Conservation (phyloP, 345 rosid genomes). For the Trapa bicornis region DNA sequence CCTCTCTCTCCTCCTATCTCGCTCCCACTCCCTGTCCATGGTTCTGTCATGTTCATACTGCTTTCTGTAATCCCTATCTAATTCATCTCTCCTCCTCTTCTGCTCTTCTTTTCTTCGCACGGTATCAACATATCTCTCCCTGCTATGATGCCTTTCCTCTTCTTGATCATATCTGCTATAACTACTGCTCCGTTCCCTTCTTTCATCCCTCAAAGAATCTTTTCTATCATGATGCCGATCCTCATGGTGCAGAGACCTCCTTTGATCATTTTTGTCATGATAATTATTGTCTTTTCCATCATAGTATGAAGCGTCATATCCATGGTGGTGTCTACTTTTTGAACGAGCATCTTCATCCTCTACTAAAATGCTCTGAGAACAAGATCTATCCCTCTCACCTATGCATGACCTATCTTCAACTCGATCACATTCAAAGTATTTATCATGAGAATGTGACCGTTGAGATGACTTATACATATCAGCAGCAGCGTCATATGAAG, state of each 20-base stretch:
- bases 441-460: constrained; percentile 24
- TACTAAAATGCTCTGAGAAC: constrained; percentile 22
- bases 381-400: constrained; percentile 44
- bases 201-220: constrained; percentile 27
- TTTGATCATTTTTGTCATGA: constrained; percentile 21
- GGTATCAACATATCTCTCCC: constrained; percentile 22
- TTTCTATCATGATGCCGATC: constrained; percentile 27
- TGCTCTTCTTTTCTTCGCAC: constrained; percentile 11
- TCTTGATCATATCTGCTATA: constrained; percentile 22
- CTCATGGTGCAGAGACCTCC: constrained; percentile 16
- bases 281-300: constrained; percentile 6
- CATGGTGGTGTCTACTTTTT: constrained; percentile 21
- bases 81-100: constrained; percentile 20
- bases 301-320: constrained; percentile 11
- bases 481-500: constrained; percentile 26
- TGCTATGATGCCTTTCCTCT: constrained; percentile 25
- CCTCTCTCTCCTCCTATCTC: constrained; percentile 10
- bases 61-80: constrained; percentile 33
- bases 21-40: constrained; percentile 13
- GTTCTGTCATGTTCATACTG: constrained; percentile 33
- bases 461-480: constrained; percentile 18
- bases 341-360: constrained; percentile 29
- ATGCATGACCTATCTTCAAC: constrained; percentile 38
- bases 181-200: constrained; percentile 26
- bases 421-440: constrained; percentile 24